Evolutionary conservation across 2,329 filamentous ascomycete genomes (phyloP).

Genomic region (Neurospora sp.): DNA sequence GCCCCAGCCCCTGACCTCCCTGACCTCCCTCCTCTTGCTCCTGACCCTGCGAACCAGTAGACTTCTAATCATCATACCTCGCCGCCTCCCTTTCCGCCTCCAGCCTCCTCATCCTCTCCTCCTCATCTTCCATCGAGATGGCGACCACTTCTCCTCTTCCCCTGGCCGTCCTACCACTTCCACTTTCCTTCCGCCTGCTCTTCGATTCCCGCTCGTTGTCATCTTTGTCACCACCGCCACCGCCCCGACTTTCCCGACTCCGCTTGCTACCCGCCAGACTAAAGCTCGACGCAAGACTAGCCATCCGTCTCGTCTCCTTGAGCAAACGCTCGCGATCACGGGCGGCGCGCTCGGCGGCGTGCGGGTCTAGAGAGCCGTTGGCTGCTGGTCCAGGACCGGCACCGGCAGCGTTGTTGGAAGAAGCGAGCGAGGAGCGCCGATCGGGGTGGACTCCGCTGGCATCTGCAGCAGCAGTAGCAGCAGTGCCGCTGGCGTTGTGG

Average conservation of each 20-base stretch:
- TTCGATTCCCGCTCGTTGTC: slow-evolving; percentile 18
- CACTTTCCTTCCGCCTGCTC: slow-evolving; percentile 31
- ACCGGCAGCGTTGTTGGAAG: slow-evolving; percentile 8
- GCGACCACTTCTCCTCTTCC: slow-evolving; percentile 37
- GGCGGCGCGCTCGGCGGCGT: slow-evolving; percentile 59
- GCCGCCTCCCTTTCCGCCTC: slow-evolving; percentile 50
- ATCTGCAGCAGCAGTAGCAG: slow-evolving; percentile 6
- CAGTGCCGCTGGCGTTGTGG: slow-evolving; percentile 29
- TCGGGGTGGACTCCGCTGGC: slow-evolving; percentile 15
- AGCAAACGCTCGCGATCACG: slow-evolving; percentile 55
- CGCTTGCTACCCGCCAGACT: slow-evolving; percentile 38
- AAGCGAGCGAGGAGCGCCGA: slow-evolving; percentile 28
- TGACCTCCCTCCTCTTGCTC: neutral
- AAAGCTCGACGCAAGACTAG: slow-evolving; percentile 32
- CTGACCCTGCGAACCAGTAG: neutral
- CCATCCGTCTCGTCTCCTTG: slow-evolving; percentile 58
- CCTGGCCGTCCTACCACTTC: slow-evolving; percentile 28
- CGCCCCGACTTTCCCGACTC: slow-evolving; percentile 37
- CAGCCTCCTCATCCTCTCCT: slow-evolving; percentile 43
- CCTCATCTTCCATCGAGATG: slow-evolving; percentile 33
- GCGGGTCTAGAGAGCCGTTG: slow-evolving; percentile 36
- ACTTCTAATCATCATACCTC: slow-evolving; percentile 25
- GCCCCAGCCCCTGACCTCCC: neutral
- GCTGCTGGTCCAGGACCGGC: slow-evolving; percentile 9
- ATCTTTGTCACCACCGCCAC: slow-evolving; percentile 30